Conservation (phyloP, 2,329 filamentous ascomycete genomes). For the Calonectria honghensis region DNA sequence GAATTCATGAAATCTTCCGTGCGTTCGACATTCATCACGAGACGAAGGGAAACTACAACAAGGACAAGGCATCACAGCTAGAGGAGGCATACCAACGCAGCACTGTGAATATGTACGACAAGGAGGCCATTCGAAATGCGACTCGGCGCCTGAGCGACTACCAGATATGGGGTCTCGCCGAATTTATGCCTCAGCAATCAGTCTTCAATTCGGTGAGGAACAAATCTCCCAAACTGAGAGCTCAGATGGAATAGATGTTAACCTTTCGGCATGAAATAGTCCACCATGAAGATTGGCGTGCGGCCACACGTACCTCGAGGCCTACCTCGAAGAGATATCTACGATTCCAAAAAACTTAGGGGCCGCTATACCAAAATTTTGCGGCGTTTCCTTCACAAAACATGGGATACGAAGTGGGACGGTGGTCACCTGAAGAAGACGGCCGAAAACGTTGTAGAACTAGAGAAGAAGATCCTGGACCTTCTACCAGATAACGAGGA, state of each 20-base stretch:
- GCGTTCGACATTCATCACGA: conserved; percentile 15
- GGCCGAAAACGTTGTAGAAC: conserved; percentile 26
- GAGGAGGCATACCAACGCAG: neutral
- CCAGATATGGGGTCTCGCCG: conserved; percentile 41
- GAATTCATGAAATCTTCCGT: conserved; percentile 33
- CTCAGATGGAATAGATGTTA: neutral
- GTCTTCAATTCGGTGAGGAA: conserved; percentile 42
- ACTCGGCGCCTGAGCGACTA: conserved; percentile 26
- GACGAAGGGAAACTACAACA: neutral
- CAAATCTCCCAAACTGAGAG: neutral
- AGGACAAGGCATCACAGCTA: neutral
- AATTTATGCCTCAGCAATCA: conserved; percentile 39
- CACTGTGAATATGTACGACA: conserved; percentile 30
- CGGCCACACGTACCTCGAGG: conserved; percentile 35
- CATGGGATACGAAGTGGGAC: neutral
- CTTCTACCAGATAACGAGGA: conserved; percentile 23
- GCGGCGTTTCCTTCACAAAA: neutral
- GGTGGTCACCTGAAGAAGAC: conserved; percentile 5
- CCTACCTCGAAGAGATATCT: conserved; percentile 31
- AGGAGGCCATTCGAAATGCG: conserved; percentile 23
- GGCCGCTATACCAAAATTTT: conserved; percentile 22
- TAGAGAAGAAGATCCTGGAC: conserved; percentile 32
- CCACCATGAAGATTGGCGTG: conserved; percentile 33
- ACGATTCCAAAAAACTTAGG: conserved; percentile 7
- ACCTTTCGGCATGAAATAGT: conserved; percentile 18